A percentile compares a stretch with the other conserved stretches of the same genome.
phyloP scores from a whole-genome alignment of 176 grass and related monocot species.

The Carex littledalei region DNA sequence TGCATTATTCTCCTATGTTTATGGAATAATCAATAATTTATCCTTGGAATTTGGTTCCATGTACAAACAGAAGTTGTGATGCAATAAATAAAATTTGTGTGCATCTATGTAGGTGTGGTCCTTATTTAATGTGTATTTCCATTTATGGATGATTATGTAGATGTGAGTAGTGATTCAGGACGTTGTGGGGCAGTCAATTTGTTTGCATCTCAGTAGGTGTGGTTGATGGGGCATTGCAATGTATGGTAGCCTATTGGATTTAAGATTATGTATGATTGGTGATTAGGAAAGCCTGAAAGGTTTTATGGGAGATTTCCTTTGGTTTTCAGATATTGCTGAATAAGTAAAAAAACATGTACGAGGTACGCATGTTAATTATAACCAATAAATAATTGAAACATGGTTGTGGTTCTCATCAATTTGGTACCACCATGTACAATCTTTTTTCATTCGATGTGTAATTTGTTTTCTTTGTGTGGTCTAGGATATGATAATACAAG shows the following conservation, averaged over 20 bases:
- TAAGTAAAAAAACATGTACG: not conserved
- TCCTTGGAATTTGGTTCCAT: constrained; percentile 3
- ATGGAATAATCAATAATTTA: constrained; percentile 17
- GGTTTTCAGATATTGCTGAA: not conserved
- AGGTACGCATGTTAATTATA: not conserved
- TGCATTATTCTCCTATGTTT: not conserved
- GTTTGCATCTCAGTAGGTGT: not conserved
- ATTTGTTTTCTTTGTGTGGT: not conserved
- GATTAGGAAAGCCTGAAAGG: not conserved
- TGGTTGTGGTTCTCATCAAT: not conserved
- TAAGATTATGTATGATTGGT: not conserved
- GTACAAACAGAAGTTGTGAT: not conserved
- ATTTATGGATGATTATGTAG: not conserved
- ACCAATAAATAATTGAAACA: not conserved
- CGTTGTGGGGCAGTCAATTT: not conserved
- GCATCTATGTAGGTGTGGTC: not conserved
- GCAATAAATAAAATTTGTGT: not conserved
- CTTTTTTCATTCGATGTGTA: not conserved
- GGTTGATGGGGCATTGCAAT: not conserved
- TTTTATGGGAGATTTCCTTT: not conserved
- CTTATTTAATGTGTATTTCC: not conserved
- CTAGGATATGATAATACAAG: not conserved
- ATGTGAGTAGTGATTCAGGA: not conserved
- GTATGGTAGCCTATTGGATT: not conserved
- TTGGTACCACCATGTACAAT: not conserved